Evolutionary conservation across 768 basidiomycete species (phyloP), one percentile per base, ranked within the genome.

Genomic region (Hericium rajendrae): DNA sequence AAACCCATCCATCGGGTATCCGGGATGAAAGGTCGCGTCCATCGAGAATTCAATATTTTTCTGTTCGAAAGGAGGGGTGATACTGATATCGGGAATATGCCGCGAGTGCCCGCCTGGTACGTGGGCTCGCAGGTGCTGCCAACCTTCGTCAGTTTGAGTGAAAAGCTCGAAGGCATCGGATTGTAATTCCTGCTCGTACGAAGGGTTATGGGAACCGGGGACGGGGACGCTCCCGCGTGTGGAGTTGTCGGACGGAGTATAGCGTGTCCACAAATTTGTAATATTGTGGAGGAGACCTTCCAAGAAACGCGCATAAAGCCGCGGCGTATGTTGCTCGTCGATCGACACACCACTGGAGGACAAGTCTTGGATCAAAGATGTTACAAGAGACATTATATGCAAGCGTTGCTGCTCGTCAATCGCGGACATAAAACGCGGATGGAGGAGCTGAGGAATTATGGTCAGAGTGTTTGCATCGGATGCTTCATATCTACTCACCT

Each of bases 291-390:
- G 55, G 4, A 57, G 53, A 5, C 20, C 15, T 24, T 58, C 57
- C n/a, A 62, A 54, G 52, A 62, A 62, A 2, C 48, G 39, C 2
- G 62, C 53, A 38, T 62, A 61, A 8, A 57, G 55, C 8, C 55
- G 43, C 4, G 62, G 49, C 18, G 52, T 13, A 20, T 63, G 62
- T 3, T 56, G 24, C 0, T 58, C 57, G 32, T 63, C 62, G 2
- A 56, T 55, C 10, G 62, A 46, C 4, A 60, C 53, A 3, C 5
- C 32, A 15, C 22, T 16, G 8, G 55, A 56, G 10, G 48, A 49
- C 40, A 62, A 4, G 16, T 55, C 48, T 15, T 38, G 39, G 0
- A 58, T 49, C 1, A 61, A 37, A 2, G 38, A 24, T 15, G 41
- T 46, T 38, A 53, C 57, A 4, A 48, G 28, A 3, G n/a, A 12